Percentiles rank a stretch among this genome's conserved stretches.
Evolutionary conservation across 2,329 filamentous ascomycete species (phyloP).

Genomic region (Pseudovirgaria hyperparasitica): DNA sequence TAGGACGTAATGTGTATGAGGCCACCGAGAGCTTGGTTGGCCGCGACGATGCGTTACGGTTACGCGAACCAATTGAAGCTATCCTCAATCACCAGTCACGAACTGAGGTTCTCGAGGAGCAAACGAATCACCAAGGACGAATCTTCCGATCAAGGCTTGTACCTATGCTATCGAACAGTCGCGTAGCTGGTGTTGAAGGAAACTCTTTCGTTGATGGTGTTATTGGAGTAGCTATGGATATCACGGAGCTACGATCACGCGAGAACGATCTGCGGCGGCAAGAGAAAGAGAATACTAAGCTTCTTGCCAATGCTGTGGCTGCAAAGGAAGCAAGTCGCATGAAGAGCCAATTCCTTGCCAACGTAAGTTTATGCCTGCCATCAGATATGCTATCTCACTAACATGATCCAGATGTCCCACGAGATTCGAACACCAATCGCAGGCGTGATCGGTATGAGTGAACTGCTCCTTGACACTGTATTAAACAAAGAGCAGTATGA

Average conservation of each 20-base stretch:
- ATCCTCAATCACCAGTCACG: slow-evolving; percentile 49
- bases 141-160: slow-evolving; percentile 63
- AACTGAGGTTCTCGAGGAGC: slow-evolving; percentile 53
- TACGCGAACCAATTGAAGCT: slow-evolving; percentile 47
- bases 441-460: slow-evolving; percentile 69
- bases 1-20: slow-evolving; percentile 52
- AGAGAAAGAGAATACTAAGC: slow-evolving; percentile 54
- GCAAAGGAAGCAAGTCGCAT: slow-evolving; percentile 70
- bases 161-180: slow-evolving; percentile 47
- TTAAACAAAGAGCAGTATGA: slow-evolving; percentile 60
- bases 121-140: slow-evolving; percentile 41
- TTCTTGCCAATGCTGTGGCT: slow-evolving; percentile 62
- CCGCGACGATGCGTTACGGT: slow-evolving; percentile 21
- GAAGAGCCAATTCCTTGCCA: slow-evolving; percentile 68
- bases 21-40: slow-evolving; percentile 36
- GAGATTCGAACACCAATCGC: slow-evolving; percentile 69
- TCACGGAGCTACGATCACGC: slow-evolving; percentile 57
- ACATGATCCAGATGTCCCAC: slow-evolving; percentile 58
- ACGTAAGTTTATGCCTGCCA: slow-evolving; percentile 20
- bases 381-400: neutral
- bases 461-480: slow-evolving; percentile 56
- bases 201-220: slow-evolving; percentile 53
- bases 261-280: slow-evolving; percentile 51
- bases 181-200: slow-evolving; percentile 37
- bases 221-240: slow-evolving; percentile 68